phyloP scores from a whole-genome alignment of 2,329 filamentous ascomycete genomes.

The Sphaerulina vaccinii region DNA sequence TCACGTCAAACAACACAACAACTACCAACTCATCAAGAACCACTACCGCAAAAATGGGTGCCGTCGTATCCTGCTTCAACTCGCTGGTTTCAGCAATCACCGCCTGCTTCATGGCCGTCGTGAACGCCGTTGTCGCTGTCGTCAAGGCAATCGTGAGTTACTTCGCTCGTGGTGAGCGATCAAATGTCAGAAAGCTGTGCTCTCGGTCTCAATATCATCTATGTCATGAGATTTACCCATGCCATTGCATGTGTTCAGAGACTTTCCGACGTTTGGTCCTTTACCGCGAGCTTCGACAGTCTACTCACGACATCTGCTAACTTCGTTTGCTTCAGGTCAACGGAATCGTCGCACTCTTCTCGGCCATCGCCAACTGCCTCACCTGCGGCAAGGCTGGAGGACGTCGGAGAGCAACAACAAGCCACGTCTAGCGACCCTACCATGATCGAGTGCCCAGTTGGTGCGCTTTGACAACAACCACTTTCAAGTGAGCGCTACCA shows the following conservation, averaged over 20 bases:
- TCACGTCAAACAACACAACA: too few relatives aligned
- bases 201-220: too few relatives aligned
- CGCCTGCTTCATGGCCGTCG: constrained; percentile 40
- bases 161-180: too few relatives aligned
- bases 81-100: constrained; percentile 48
- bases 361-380: constrained; percentile 50
- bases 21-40: background rate
- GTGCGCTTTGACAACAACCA: background rate
- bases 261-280: too few relatives aligned
- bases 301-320: background rate
- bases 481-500: background rate
- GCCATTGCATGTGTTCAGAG: too few relatives aligned
- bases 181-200: too few relatives aligned
- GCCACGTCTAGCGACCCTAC: constrained; percentile 34
- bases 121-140: constrained; percentile 48
- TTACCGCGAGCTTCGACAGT: too few relatives aligned
- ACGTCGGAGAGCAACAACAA: constrained; percentile 38
- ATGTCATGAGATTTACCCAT: too few relatives aligned
- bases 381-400: constrained; percentile 49
- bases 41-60: constrained; percentile 64
- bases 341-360: constrained; percentile 51
- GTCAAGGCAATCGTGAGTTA: constrained; percentile 49
- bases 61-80: constrained; percentile 56
- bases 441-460: background rate
- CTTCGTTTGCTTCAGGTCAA: background rate